phyloP scores from a whole-genome alignment of 768 basidiomycete genomes.

The Ephemerocybe angulata region DNA sequence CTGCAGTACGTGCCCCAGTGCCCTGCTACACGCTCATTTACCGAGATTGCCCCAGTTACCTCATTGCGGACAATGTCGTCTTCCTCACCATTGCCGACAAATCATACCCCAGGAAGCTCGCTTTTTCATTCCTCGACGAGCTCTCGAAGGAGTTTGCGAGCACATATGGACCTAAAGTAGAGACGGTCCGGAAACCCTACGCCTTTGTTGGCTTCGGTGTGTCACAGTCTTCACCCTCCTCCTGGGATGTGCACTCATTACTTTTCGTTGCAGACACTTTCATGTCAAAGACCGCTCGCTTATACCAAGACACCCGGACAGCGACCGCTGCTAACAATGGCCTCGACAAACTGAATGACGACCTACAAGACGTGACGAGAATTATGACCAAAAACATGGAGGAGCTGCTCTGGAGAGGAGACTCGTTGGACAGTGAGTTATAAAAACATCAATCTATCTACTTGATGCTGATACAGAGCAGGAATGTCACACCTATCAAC shows the following conservation, averaged over 20 bases:
- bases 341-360: constrained; percentile 89
- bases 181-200: constrained; percentile 91
- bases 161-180: constrained; percentile 91
- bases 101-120: constrained; percentile 94
- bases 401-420: constrained; percentile 95
- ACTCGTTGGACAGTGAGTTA: constrained; percentile 94
- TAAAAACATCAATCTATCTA: too few relatives aligned
- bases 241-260: neutral
- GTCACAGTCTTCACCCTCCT: constrained; percentile 23
- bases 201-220: constrained; percentile 97
- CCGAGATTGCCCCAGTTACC: constrained; percentile 60
- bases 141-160: constrained; percentile 92
- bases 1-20: constrained; percentile 67
- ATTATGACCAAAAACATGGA: constrained; percentile 99
- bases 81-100: constrained; percentile 95
- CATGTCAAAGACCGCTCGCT: constrained; percentile 94
- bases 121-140: constrained; percentile 96
- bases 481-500: constrained; percentile 97
- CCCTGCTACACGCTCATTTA: neutral
- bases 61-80: constrained; percentile 90
- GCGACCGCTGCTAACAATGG: constrained; percentile 66
- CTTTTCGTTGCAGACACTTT: constrained; percentile 72
- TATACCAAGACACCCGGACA: constrained; percentile 92
- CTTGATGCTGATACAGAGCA: too few relatives aligned
- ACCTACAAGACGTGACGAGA: constrained; percentile 94